These are phyloP conservation scores for Tremella fuciformis DNA, from an alignment of 768 basidiomycete species.

Conservation along the genomic window DNA sequence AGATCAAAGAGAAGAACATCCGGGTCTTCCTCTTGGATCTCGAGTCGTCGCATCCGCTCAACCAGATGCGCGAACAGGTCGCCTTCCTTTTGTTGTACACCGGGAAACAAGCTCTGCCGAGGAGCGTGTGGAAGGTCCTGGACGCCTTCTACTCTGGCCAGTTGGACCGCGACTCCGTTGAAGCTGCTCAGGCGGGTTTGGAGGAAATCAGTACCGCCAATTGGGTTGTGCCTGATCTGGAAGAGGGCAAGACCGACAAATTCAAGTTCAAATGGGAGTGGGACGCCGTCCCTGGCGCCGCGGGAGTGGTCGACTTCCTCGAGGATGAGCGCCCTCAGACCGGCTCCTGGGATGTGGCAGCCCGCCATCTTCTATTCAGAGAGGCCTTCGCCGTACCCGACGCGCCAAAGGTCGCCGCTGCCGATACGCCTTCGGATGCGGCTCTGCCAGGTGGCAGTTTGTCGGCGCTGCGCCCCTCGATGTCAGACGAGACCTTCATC, in stretches of 20 bases:
- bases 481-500: constrained; percentile 84
- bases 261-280: constrained; percentile 49
- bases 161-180: constrained; percentile 57
- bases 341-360: constrained; percentile 59
- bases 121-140: constrained; percentile 52
- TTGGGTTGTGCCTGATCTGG: constrained; percentile 47
- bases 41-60: constrained; percentile 55
- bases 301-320: constrained; percentile 60
- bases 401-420: constrained; percentile 41
- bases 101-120: constrained; percentile 54
- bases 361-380: constrained; percentile 74
- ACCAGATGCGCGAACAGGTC: constrained; percentile 62
- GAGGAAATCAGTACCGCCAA: constrained; percentile 58
- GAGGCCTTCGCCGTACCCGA: constrained; percentile 65
- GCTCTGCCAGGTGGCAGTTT: constrained; percentile 54
- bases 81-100: constrained; percentile 77
- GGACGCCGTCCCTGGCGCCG: constrained; percentile 61
- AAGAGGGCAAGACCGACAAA: constrained; percentile 48
- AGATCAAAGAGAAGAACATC: constrained; percentile 58
- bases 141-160: constrained; percentile 51
- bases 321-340: constrained; percentile 68
- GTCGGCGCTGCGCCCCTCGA: constrained; percentile 76
- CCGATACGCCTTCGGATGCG: constrained; percentile 30
- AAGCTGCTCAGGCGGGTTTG: constrained; percentile 66
- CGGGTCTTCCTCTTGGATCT: constrained; percentile 53